Percentiles rank a stretch among this genome's conserved stretches.
Evolutionary conservation across 257 asterid genomes (phyloP).

Genomic region (Mitragyna speciosa): DNA sequence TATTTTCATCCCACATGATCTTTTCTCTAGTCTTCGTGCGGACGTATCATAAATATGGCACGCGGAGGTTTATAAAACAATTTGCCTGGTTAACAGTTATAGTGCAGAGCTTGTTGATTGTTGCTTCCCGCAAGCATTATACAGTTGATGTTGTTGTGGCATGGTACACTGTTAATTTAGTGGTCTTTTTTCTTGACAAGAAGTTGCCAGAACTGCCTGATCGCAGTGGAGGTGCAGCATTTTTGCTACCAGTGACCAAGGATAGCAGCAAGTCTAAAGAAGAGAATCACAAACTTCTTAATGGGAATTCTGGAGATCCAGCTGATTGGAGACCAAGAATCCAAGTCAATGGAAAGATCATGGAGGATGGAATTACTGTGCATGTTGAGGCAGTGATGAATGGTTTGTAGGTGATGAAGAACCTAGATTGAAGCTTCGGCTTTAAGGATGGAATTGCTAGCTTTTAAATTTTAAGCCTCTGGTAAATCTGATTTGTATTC

Average conservation of each 20-base stretch:
- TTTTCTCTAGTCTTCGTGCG: constrained; percentile 91
- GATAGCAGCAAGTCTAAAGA: constrained; percentile 63
- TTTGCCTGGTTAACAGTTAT: constrained; percentile 75
- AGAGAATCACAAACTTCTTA: constrained; percentile 76
- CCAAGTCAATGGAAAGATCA: constrained; percentile 87
- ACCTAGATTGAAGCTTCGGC: constrained; percentile 11
- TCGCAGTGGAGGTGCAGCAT: constrained; percentile 55
- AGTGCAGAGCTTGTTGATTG: constrained; percentile 82
- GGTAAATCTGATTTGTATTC: constrained; percentile 24
- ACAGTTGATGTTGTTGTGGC: constrained; percentile 95
- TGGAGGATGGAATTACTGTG: constrained; percentile 73
- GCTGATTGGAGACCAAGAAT: constrained; percentile 87
- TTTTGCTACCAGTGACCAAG: constrained; percentile 74
- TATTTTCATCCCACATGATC: constrained; percentile 98
- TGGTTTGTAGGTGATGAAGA: constrained; percentile 40
- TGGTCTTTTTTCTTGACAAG: constrained; percentile 87
- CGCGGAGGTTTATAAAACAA: constrained; percentile 84
- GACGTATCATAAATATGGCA: constrained; percentile 83
- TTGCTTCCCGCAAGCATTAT: constrained; percentile 96
- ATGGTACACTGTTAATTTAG: constrained; percentile 95
- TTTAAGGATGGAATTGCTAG: constrained; percentile 1
- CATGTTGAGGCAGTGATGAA: constrained; percentile 71
- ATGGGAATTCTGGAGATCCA: constrained; percentile 72
- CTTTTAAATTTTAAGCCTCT: constrained; percentile 7
- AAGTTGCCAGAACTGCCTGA: constrained; percentile 93